Evolutionary conservation across 2,329 filamentous ascomycete genomes (phyloP).

Genomic region (Diaporthe sp.): DNA sequence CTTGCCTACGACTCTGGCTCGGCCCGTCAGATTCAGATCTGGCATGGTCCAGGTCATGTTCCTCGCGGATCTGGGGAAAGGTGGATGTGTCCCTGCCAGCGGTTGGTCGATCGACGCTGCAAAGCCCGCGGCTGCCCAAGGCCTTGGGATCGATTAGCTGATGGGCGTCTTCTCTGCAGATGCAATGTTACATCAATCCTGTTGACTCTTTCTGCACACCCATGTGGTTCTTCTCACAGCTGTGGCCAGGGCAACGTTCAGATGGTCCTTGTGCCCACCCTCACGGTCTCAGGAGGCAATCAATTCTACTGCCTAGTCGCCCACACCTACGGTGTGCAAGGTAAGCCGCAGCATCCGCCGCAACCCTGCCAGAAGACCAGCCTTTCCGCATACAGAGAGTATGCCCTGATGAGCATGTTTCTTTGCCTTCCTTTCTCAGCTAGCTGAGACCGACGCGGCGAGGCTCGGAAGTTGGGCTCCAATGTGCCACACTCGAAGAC

Average conservation of each 20-base stretch:
- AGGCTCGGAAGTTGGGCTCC: slow-evolving; percentile 18
- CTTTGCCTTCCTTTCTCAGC: slow-evolving; percentile 11
- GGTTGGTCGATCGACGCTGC: slow-evolving; percentile 31
- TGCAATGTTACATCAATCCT: slow-evolving; percentile 36
- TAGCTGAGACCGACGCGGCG: not conserved
- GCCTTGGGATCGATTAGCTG: slow-evolving; percentile 33
- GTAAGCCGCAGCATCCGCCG: slow-evolving; percentile 9
- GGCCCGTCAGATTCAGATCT: slow-evolving; percentile 31
- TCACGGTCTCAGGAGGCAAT: slow-evolving; percentile 16
- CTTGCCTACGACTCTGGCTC: slow-evolving; percentile 31
- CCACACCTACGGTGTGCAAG: slow-evolving; percentile 19
- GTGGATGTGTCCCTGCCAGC: slow-evolving; percentile 15
- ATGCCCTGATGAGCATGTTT: not conserved
- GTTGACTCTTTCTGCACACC: not conserved
- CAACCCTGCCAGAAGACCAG: slow-evolving; percentile 8
- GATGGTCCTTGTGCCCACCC: slow-evolving; percentile 15
- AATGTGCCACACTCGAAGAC: slow-evolving; percentile 4
- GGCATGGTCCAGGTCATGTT: slow-evolving; percentile 26
- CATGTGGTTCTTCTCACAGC: not conserved
- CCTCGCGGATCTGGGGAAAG: slow-evolving; percentile 21
- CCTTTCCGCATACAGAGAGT: not conserved
- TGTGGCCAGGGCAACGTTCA: slow-evolving; percentile 14
- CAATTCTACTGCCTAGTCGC: slow-evolving; percentile 19
- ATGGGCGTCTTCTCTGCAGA: slow-evolving; percentile 14
- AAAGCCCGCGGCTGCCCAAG: slow-evolving; percentile 31